Conservation (phyloP, 2,329 filamentous ascomycete genomes). For the Cadophora luteo-olivacea region DNA sequence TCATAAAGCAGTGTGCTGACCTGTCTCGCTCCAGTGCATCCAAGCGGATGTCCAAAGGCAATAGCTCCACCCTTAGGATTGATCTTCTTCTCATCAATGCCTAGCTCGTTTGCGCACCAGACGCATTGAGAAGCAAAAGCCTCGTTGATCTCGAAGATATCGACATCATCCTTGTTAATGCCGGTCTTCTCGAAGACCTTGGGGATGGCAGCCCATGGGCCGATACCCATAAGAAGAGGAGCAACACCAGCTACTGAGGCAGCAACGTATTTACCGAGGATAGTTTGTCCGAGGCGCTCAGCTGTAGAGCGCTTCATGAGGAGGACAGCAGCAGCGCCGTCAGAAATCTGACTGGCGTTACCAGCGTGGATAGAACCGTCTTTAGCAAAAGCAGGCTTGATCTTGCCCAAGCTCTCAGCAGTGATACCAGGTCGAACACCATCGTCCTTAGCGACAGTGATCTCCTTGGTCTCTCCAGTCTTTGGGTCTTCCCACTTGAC, state of each 20-base stretch:
- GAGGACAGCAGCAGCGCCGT: constrained; percentile 93
- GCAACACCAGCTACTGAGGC: constrained; percentile 87
- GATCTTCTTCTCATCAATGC: constrained; percentile 83
- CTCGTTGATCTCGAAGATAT: constrained; percentile 99
- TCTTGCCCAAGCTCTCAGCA: constrained; percentile 86
- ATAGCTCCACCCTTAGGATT: constrained; percentile 98
- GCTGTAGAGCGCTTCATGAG: constrained; percentile 95
- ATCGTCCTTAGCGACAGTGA: constrained; percentile 86
- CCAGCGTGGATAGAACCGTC: constrained; percentile 94
- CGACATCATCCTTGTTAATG: constrained; percentile 86
- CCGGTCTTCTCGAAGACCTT: constrained; percentile 88
- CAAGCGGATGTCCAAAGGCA: constrained; percentile 93
- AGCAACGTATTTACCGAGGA: constrained; percentile 91
- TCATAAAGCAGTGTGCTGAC: constrained; percentile 92
- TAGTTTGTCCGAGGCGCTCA: constrained; percentile 83
- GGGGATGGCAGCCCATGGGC: constrained; percentile 95
- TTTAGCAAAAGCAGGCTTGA: constrained; percentile 87
- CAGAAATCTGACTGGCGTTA: constrained; percentile 94
- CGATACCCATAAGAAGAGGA: constrained; percentile 94
- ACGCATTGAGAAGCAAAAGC: constrained; percentile 95
- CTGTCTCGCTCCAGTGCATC: constrained; percentile 92
- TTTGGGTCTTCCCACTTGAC: constrained; percentile 92
- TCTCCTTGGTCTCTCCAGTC: constrained; percentile 81
- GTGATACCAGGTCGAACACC: constrained; percentile 88
- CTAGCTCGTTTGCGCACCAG: constrained; percentile 90